Conservation (phyloP, 2,329 filamentous ascomycete species). For the Colletotrichum liaoningense region DNA sequence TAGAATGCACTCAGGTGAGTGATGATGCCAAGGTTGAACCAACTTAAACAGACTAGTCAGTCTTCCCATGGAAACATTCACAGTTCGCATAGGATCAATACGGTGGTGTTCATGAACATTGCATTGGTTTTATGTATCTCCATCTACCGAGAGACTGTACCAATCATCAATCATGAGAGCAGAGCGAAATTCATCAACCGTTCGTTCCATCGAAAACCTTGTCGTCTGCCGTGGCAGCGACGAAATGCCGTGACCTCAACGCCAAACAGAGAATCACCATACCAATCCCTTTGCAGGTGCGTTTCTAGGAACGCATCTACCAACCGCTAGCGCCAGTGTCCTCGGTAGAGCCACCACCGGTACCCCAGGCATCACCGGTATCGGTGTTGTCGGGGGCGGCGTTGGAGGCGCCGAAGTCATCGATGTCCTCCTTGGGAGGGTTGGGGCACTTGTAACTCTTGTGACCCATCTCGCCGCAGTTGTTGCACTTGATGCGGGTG, state of each 20-base stretch:
- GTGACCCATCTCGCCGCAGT: constrained; percentile 64
- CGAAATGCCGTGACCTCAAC: constrained; percentile 28
- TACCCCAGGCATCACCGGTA: constrained; percentile 16
- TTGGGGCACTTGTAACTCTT: constrained; percentile 53
- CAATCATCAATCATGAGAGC: constrained; percentile 1
- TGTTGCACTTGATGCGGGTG: constrained; percentile 67
- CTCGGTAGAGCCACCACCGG: constrained; percentile 1
- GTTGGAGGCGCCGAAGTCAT: constrained; percentile 21
- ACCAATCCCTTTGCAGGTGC: neutral
- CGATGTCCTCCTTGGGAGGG: constrained; percentile 42
- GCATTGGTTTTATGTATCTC: constrained; percentile 1
- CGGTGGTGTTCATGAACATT: constrained; percentile 7
- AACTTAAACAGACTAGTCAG: neutral
- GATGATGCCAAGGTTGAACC: neutral
- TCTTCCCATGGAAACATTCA: neutral
- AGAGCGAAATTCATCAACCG: neutral
- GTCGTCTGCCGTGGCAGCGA: constrained; percentile 28
- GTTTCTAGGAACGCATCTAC: constrained; percentile 12
- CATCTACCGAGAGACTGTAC: constrained; percentile 17
- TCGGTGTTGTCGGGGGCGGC: constrained; percentile 18
- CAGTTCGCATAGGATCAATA: neutral
- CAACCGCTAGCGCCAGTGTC: constrained; percentile 22
- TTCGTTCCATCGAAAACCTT: constrained; percentile 26
- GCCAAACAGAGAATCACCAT: constrained; percentile 17
- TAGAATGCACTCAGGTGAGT: neutral